A percentile compares a stretch with the other conserved stretches of the same genome.
Conservation (phyloP, 371 early-diverging fungal genomes). For the Nematocida displodere region DNA sequence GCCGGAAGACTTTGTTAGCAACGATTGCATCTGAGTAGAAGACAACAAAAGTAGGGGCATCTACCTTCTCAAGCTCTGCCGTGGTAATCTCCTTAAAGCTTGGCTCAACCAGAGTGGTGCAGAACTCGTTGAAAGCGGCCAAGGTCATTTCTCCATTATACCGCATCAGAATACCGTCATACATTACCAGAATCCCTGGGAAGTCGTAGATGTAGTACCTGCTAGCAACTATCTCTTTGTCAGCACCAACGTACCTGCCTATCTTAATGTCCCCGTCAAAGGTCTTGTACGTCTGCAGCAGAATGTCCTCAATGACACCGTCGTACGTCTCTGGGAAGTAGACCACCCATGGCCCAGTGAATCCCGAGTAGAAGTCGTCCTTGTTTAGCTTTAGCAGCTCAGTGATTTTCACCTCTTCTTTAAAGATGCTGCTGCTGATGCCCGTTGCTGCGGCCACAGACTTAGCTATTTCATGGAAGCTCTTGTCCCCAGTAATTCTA, state of each 20-base stretch:
- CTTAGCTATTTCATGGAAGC: constrained; percentile 30
- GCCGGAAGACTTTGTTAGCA: constrained; percentile 63
- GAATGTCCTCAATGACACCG: constrained; percentile 44
- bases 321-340: constrained; percentile 61
- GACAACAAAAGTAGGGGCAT: constrained; percentile 65
- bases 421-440: constrained; percentile 49
- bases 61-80: constrained; percentile 51
- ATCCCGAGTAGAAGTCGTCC: constrained; percentile 63
- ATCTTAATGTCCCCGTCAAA: constrained; percentile 60
- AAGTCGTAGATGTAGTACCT: constrained; percentile 61
- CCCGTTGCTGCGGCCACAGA: background rate
- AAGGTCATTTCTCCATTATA: constrained; percentile 51
- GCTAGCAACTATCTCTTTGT: constrained; percentile 55
- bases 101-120: constrained; percentile 58
- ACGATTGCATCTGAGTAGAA: constrained; percentile 60
- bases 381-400: constrained; percentile 52
- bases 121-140: constrained; percentile 53
- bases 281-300: constrained; percentile 57
- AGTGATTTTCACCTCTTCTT: constrained; percentile 14
- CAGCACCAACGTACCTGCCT: constrained; percentile 56
- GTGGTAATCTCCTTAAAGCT: constrained; percentile 59
- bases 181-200: constrained; percentile 63
- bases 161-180: constrained; percentile 62
- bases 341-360: constrained; percentile 66
- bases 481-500: constrained; percentile 50